phyloP scores from a whole-genome alignment of 257 asterid species.

The Capsicum chinense region DNA sequence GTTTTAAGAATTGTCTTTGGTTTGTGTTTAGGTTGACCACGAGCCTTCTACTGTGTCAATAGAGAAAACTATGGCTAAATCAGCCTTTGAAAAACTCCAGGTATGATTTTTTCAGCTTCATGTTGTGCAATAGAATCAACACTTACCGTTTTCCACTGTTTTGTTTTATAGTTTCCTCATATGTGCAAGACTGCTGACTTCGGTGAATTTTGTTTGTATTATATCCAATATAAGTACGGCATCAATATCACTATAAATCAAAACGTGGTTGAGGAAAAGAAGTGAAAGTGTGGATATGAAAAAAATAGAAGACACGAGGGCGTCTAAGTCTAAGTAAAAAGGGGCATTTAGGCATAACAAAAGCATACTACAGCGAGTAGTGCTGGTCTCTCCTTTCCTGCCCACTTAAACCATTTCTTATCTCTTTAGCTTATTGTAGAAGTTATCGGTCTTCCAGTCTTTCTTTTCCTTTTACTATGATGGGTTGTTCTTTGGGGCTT shows the following conservation, averaged over 20 bases:
- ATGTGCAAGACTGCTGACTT: not conserved
- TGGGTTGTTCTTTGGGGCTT: constrained; percentile 12
- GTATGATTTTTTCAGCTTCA: constrained; percentile 39
- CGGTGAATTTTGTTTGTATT: not conserved
- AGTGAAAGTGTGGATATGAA: too few relatives aligned
- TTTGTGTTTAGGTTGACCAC: constrained; percentile 59
- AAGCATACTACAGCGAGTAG: not conserved
- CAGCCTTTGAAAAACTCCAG: constrained; percentile 88
- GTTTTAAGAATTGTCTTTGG: constrained; percentile 30
- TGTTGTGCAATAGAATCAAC: not conserved
- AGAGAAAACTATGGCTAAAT: constrained; percentile 64
- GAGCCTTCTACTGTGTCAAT: constrained; percentile 52
- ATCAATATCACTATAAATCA: not conserved
- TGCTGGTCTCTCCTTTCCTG: constrained; percentile 18
- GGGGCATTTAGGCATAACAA: not conserved
- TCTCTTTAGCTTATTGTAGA: not conserved
- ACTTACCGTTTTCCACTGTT: not conserved
- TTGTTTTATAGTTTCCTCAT: not conserved
- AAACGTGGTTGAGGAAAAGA: not conserved
- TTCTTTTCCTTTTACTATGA: not conserved
- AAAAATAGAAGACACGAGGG: not conserved
- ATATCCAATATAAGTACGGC: not conserved
- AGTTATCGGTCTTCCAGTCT: not conserved
- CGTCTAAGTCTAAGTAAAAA: not conserved
- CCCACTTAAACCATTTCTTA: not conserved